phyloP scores from a whole-genome alignment of 352 stramenopile species.

The Albugo candida region DNA sequence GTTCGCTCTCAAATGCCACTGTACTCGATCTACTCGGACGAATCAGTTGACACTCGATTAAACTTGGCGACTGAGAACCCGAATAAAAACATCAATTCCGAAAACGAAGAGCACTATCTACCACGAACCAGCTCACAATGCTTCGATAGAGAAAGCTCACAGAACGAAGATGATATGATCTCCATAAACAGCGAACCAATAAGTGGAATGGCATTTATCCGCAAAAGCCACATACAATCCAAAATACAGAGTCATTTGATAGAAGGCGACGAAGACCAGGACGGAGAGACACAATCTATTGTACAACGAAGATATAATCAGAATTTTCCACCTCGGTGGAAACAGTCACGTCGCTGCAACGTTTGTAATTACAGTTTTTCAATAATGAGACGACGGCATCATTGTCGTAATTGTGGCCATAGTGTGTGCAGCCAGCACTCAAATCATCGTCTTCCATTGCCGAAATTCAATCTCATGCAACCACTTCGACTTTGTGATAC shows the following conservation, averaged over 20 bases:
- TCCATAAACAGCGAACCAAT: too few relatives aligned
- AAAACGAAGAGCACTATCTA: too few relatives aligned
- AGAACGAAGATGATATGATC: too few relatives aligned
- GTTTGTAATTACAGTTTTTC: conserved; percentile 54
- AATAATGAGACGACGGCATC: conserved; percentile 74
- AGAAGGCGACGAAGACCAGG: too few relatives aligned
- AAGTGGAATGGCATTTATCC: too few relatives aligned
- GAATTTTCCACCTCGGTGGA: conserved; percentile 47
- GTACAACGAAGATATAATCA: neutral
- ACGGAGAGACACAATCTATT: too few relatives aligned
- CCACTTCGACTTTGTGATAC: conserved; percentile 63
- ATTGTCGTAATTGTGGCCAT: conserved; percentile 69
- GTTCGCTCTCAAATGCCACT: conserved; percentile 8
- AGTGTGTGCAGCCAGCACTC: conserved; percentile 70
- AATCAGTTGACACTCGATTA: neutral
- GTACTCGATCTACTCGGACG: conserved; percentile 18
- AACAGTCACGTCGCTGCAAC: conserved; percentile 53
- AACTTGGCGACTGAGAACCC: too few relatives aligned
- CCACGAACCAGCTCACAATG: too few relatives aligned
- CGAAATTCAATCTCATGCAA: conserved; percentile 47
- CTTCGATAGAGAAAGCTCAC: too few relatives aligned
- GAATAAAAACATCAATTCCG: too few relatives aligned
- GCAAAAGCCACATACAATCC: too few relatives aligned
- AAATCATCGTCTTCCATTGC: conserved; percentile 55
- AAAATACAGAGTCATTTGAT: too few relatives aligned